Conservation (phyloP, 2,329 filamentous ascomycete species). For the Verticillium tricorpus region DNA sequence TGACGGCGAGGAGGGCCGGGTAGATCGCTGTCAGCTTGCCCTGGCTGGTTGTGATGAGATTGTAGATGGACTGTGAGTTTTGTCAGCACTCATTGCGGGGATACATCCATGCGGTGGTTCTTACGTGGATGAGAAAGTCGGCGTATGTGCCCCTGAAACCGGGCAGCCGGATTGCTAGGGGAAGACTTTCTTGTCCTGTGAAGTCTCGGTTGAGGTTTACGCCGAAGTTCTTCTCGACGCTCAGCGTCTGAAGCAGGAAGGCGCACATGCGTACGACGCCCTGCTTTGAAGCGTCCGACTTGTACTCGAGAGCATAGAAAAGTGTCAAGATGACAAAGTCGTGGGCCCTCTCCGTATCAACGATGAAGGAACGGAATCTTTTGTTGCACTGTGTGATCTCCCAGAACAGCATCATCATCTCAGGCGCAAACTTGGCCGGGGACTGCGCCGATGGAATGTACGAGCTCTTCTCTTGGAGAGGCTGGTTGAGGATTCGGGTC, state of each 20-base stretch:
- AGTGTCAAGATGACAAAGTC: conserved; percentile 88
- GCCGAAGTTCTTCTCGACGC: conserved; percentile 87
- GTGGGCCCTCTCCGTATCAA: conserved; percentile 88
- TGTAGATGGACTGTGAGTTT: conserved; percentile 73
- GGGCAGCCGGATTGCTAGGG: conserved; percentile 71
- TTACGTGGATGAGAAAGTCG: conserved; percentile 86
- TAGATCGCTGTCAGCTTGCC: conserved; percentile 88
- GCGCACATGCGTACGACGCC: conserved; percentile 94
- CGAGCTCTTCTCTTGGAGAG: conserved; percentile 80
- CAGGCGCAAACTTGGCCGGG: conserved; percentile 80
- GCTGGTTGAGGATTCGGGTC: conserved; percentile 87
- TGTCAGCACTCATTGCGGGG: neutral
- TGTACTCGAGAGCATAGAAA: conserved; percentile 90
- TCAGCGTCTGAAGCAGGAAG: conserved; percentile 93
- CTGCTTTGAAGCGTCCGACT: conserved; percentile 80
- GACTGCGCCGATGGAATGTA: conserved; percentile 84
- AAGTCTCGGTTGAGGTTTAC: conserved; percentile 86
- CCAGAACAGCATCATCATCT: conserved; percentile 97
- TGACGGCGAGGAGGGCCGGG: conserved; percentile 82
- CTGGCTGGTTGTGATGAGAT: conserved; percentile 84
- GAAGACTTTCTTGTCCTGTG: conserved; percentile 82
- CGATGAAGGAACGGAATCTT: conserved; percentile 91
- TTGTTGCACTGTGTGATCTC: conserved; percentile 97
- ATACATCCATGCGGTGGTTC: conserved; percentile 20
- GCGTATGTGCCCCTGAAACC: conserved; percentile 88